Base-by-base conservation (phyloP, 371 early-diverging fungal species). In the Nematocida ausubeli region DNA sequence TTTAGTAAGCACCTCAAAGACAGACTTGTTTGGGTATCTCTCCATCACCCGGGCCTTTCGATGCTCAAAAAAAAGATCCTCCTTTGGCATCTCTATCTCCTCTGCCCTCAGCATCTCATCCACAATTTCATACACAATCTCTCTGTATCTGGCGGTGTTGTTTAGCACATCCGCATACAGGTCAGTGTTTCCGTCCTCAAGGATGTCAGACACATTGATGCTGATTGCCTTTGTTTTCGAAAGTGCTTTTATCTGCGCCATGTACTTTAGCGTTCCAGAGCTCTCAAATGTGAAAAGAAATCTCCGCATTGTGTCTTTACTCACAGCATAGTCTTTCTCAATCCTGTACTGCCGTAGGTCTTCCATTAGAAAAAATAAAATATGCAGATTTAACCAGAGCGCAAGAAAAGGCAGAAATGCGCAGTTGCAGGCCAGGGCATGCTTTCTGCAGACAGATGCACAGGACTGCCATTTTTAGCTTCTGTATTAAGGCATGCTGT, bases 251-350 rank as follows among this genome's bases (percentile, higher is more conserved):
- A 81, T 34, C 55, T 69, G 82, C 16, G 37, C 51, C 32, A 84
- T 64, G 81, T 86, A 86, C 70, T 83, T 83, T 6, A 80, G 80
- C 9, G 67, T 56, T 0, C 78, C 83, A 26, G 69, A 58, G 30
- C 82, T 83, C 51, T 80, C 80, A 65, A 66, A 83, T 65, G 85
- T 84, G n/a, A 86, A 71, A 26, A 86, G 28, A 66, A 86, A 86
- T 51, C 83, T 78, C 12, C 75, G 49, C 32, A 84, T 35, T 30
- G 47, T 69, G 5, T 86, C 86, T 39, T 62, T 80, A 35, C 83
- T 85, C 28, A 19, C 6, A 7, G 28, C 7, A 60, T 83, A 86
- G 69, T 84, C 69, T 3, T 71, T 63, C 30, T 47, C 39, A 16
- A 67, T 78, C 16, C 70, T 69, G 47, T 71, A 69, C 50, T 28